Evolutionary conservation across 768 basidiomycete genomes (phyloP).

Genomic region (Sarcodon sp.): DNA sequence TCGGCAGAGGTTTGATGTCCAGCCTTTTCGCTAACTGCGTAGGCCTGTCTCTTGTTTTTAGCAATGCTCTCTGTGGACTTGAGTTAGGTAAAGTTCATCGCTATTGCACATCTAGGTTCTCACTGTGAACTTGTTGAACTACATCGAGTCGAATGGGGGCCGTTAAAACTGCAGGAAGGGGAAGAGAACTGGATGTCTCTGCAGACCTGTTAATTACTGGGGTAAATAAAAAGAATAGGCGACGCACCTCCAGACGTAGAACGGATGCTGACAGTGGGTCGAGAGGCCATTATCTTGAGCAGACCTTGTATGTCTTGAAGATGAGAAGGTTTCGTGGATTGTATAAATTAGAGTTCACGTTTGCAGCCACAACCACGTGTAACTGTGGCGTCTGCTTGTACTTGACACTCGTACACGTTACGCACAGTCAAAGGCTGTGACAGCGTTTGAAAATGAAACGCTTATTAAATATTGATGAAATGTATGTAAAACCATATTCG

Average conservation of each 20-base stretch:
- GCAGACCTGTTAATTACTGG: constrained; percentile 2
- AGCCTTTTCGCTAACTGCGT: constrained; percentile 94
- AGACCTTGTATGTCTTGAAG: neutral
- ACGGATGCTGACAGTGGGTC: constrained; percentile 84
- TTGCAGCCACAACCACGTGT: no score
- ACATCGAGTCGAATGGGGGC: constrained; percentile 99
- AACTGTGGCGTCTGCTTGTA: no score
- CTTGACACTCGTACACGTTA: no score
- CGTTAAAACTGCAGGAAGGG: constrained; percentile 91
- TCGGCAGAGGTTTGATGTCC: constrained; percentile 99
- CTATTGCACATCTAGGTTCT: constrained; percentile 21
- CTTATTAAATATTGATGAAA: no score
- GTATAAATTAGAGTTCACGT: no score
- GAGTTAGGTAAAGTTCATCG: constrained; percentile 6
- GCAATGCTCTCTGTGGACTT: constrained; percentile 74
- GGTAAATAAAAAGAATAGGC: neutral
- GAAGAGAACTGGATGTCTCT: constrained; percentile 84
- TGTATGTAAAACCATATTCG: no score
- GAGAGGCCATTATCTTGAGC: constrained; percentile 60
- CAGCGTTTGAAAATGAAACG: no score
- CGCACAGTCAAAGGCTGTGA: no score
- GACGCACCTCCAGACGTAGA: constrained; percentile 59
- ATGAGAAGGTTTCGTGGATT: no score
- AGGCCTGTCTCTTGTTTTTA: constrained; percentile 96
- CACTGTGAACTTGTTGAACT: constrained; percentile 97